Base-by-base conservation (phyloP, 192 early-diverging fungal genomes). In the Paraglomus brasilianum region DNA sequence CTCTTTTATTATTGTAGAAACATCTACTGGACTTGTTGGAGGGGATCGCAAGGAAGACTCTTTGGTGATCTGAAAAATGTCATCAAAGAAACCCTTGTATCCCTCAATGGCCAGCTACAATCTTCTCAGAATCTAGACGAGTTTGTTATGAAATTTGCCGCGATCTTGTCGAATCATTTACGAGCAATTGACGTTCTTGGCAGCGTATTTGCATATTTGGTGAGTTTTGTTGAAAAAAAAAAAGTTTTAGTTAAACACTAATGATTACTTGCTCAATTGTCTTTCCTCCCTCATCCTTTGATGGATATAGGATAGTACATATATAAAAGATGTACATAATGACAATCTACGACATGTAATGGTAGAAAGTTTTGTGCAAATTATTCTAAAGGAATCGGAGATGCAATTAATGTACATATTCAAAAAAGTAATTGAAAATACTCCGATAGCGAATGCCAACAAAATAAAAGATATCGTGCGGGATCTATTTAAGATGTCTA, bases 21-120 rank as follows among this genome's bases (percentile, higher is more conserved):
- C 30, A 72, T 72, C 55, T 72, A 72, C 58, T 72, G 71, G 71
- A 66, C 66, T 42, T 72, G 71, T 66, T 72, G 62, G 71, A 61
- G 66, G 59, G 71, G 71, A 40, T 66, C 65, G 19, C 57, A 64
- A 19, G 66, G 66, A 57, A 46, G 43, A 50, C 41, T 72, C 10
- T 64, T 56, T 44, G 14, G 8, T 21, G 71, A 72, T 45, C 36
- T 72, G 21, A 52, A 6, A 4, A 46, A 19, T 15, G 8, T 46
- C 9, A 65, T 64, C 8, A 48, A 46, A 47, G 64, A 66, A 50
- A 72, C 63, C 22, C 15, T 72, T 3, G 17, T 17, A 4, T 8
- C 22, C n/a, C 43, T 72, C 24, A 30, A 41, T 30, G 46, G 41
- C 21, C 59, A 53, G 49, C 45, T 72, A 9, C 39, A 67, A 21